Evolutionary conservation across 2,329 filamentous ascomycete species (phyloP).

Genomic region (Colletotrichum tropicale): DNA sequence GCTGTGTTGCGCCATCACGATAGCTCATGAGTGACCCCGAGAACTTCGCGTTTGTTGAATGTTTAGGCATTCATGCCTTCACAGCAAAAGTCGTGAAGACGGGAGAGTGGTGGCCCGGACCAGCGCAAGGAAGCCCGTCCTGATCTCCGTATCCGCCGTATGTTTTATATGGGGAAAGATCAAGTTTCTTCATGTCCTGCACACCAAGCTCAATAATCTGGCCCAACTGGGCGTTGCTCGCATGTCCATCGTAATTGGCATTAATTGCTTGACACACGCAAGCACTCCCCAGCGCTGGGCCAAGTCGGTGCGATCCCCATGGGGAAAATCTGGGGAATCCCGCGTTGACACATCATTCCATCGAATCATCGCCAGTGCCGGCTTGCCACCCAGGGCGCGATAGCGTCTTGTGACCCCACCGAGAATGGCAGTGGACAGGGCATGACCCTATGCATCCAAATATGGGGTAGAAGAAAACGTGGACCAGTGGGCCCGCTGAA

Average conservation of each 20-base stretch:
- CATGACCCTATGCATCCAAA: not conserved
- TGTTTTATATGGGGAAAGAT: not conserved
- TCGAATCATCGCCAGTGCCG: not conserved
- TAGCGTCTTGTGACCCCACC: conserved; percentile 6
- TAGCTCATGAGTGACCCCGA: not conserved
- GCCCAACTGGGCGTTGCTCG: not conserved
- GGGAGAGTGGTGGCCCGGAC: not conserved
- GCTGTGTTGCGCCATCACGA: not conserved
- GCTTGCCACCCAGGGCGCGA: not conserved
- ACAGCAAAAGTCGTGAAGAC: not conserved
- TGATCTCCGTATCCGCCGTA: not conserved
- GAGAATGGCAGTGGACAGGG: not conserved
- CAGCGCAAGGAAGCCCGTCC: not conserved
- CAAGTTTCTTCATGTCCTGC: not conserved
- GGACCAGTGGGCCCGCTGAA: not conserved
- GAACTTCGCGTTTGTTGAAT: not conserved
- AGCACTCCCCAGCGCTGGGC: not conserved
- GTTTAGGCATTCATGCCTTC: not conserved
- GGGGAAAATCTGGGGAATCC: not conserved
- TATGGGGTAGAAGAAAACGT: not conserved
- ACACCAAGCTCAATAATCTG: not conserved
- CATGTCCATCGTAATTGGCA: not conserved
- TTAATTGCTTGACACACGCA: not conserved
- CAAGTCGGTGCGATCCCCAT: not conserved
- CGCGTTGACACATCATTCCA: not conserved